Evolutionary conservation across 2,329 filamentous ascomycete species (phyloP), one percentile per base, ranked within the genome.

Genomic region (Claviceps sp.): DNA sequence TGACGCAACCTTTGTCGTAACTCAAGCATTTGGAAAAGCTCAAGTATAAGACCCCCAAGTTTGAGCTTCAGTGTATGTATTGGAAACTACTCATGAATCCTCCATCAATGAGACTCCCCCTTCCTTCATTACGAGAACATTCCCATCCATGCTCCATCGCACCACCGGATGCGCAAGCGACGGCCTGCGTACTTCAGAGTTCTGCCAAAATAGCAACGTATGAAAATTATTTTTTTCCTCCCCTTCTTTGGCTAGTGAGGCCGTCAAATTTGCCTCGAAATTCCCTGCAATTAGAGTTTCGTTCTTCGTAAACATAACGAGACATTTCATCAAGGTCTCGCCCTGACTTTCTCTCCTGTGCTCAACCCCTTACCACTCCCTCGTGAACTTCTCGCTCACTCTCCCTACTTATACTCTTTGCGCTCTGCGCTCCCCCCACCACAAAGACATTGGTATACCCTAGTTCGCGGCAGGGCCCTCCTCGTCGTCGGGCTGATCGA

Each of bases 401-500:
- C 13, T n/a, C n/a, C 22, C 26, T 42, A 45, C 24, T 52, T 2
- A 41, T 37, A 45, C 24, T 52, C 4, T n/a, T 5, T 48, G 22
- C 45, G 34, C 45, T 48, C 44, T 34, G 14, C 22, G 34, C 39
- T 40, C 16, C 4, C 43, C 52, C 40, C 45, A 39, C 38, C 38
- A 19, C 19, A 6, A 24, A 24, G 4, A 38, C 8, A 5, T 54
- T 40, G 42, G 10, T 11, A 43, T 51, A 50, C 58, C 56, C 66
- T 69, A 75, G 61, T 73, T 71, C 55, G 70, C 65, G 10, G 70
- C 65, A 8, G 69, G 64, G 37, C 74, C 70, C 53, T 85, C 82
- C 39, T 87, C 84, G 47, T 96, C 90, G 56, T 95, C 89, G 10
- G 90, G 90, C 71, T 97, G 89, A 62, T 98, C 93, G 65, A 98